Percentiles rank a stretch among this genome's conserved stretches.
Conservation (phyloP, 2,329 filamentous ascomycete species). For the Apiospora malaysiana region DNA sequence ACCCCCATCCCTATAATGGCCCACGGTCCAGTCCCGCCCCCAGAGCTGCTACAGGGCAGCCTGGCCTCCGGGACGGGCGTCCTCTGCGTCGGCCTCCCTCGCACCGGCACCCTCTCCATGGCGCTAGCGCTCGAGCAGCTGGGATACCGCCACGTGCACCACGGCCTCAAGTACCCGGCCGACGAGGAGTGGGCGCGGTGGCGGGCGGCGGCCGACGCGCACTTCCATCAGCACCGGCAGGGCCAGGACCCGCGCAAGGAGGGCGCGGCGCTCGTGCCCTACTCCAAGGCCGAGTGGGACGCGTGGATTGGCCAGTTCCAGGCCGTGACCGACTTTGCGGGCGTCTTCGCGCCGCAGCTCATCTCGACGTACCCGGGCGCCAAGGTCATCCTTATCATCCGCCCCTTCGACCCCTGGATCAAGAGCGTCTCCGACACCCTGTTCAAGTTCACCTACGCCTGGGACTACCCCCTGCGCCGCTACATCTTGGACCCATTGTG, state of each 20-base stretch:
- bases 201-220: neutral
- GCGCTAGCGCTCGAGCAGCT: constrained; percentile 34
- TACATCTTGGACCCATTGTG: neutral
- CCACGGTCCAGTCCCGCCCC: neutral
- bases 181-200: constrained; percentile 1
- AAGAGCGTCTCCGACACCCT: constrained; percentile 24
- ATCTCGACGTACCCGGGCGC: constrained; percentile 48
- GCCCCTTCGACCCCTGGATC: constrained; percentile 36
- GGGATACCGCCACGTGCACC: constrained; percentile 34
- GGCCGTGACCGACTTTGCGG: constrained; percentile 46
- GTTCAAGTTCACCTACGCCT: neutral
- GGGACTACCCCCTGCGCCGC: neutral
- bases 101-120: constrained; percentile 35
- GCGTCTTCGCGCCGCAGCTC: constrained; percentile 43
- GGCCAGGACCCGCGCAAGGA: too few species aligned
- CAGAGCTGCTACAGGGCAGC: constrained; percentile 9
- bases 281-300: constrained; percentile 17
- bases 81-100: constrained; percentile 34
- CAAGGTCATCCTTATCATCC: constrained; percentile 44
- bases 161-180: constrained; percentile 19
- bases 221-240: neutral
- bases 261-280: neutral
- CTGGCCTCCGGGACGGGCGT: constrained; percentile 25
- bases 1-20: neutral
- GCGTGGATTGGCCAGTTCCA: constrained; percentile 20